Conservation (phyloP, 2,329 filamentous ascomycete species). For the Alternaria tenuissima region DNA sequence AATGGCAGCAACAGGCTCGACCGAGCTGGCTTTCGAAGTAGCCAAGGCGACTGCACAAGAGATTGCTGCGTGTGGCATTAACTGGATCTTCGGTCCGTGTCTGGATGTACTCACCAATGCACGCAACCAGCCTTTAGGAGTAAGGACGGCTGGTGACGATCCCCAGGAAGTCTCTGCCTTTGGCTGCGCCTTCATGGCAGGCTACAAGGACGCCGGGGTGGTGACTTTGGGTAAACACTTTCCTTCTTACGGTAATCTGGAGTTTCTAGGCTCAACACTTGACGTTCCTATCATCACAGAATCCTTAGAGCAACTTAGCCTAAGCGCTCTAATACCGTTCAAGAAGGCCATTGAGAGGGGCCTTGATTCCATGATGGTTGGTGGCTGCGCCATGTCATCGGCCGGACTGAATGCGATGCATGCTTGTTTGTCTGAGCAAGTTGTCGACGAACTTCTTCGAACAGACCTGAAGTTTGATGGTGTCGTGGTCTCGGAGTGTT, state of each 20-base stretch:
- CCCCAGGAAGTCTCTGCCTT: constrained; percentile 95
- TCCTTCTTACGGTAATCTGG: constrained; percentile 92
- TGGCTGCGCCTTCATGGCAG: constrained; percentile 87
- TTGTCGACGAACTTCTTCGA: constrained; percentile 88
- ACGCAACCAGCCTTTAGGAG: constrained; percentile 87
- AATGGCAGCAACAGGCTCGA: constrained; percentile 87
- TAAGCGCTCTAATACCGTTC: constrained; percentile 92
- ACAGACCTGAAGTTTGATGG: constrained; percentile 89
- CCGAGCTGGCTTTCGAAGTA: constrained; percentile 85
- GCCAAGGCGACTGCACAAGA: constrained; percentile 94
- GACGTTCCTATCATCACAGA: constrained; percentile 97
- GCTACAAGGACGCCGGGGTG: constrained; percentile 89
- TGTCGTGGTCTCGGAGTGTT: constrained; percentile 91
- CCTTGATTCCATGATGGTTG: constrained; percentile 93
- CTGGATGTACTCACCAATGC: constrained; percentile 94
- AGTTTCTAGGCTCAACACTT: constrained; percentile 88
- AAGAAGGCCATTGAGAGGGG: constrained; percentile 87
- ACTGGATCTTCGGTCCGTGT: constrained; percentile 92
- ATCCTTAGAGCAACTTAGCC: constrained; percentile 86
- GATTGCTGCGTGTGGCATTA: constrained; percentile 90
- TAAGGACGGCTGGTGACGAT: constrained; percentile 89
- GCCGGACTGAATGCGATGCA: constrained; percentile 94
- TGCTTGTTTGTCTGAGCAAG: constrained; percentile 89
- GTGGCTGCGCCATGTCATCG: constrained; percentile 91
- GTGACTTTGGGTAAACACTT: constrained; percentile 96